Percentiles rank a stretch among this genome's conserved stretches.
Evolutionary conservation across 1,139 yeast genomes (phyloP).

Genomic region (Taphrina pruni): DNA sequence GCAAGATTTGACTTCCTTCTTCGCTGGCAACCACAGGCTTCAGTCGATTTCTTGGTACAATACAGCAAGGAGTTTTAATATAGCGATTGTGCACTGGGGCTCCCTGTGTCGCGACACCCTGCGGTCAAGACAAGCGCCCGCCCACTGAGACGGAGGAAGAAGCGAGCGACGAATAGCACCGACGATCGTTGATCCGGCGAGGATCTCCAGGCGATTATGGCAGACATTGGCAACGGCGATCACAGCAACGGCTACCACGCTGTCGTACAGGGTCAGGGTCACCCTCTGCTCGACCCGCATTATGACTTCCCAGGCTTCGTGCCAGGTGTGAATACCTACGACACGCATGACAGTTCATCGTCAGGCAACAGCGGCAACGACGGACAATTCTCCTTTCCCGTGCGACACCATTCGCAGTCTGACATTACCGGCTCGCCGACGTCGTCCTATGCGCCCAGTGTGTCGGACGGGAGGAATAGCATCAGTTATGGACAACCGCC

Average conservation of each 20-base stretch:
- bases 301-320: neutral
- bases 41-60: too few species aligned
- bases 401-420: constrained; percentile 25
- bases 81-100: too few species aligned
- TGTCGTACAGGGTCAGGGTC: constrained; percentile 13
- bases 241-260: constrained; percentile 11
- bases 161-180: neutral
- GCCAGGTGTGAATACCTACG: constrained; percentile 9
- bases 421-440: constrained; percentile 33
- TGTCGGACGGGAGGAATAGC: constrained; percentile 33
- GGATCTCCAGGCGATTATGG: neutral
- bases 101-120: too few species aligned
- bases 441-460: constrained; percentile 36
- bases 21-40: too few species aligned
- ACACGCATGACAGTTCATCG: constrained; percentile 8
- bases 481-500: constrained; percentile 32
- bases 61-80: too few species aligned
- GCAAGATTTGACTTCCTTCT: too few species aligned
- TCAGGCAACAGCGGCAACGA: constrained; percentile 10
- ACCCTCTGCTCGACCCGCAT: constrained; percentile 7
- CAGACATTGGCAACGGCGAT: constrained; percentile 19
- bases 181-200: constrained; percentile 4
- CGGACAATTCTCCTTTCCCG: constrained; percentile 18
- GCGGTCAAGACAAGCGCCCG: too few species aligned
- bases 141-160: too few species aligned